Evolutionary conservation across 805 yeast species (phyloP).

Genomic region (Teunomyces stri): DNA sequence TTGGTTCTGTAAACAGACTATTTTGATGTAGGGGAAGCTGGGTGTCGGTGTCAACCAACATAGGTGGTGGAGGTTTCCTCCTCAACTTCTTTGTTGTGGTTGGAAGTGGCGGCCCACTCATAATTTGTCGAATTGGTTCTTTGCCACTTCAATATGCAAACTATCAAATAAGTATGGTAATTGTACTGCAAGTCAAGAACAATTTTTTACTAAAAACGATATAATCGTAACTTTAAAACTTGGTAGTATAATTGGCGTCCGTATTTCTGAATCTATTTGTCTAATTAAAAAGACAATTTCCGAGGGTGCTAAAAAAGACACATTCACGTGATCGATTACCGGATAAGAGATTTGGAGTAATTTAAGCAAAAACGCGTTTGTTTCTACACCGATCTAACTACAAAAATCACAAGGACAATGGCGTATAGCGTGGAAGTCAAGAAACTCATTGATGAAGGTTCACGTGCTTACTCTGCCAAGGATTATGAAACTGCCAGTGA

Average conservation of each 20-base stretch:
- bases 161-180: too few relatives aligned
- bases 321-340: neutral
- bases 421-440: conserved; percentile 42
- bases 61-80: conserved; percentile 29
- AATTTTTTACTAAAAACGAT: neutral
- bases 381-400: neutral
- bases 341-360: neutral
- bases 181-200: neutral
- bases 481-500: conserved; percentile 69
- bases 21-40: neutral
- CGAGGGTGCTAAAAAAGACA: neutral
- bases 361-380: neutral
- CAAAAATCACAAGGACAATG: conserved; percentile 9
- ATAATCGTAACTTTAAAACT: too few relatives aligned
- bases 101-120: neutral
- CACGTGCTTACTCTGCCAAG: conserved; percentile 60
- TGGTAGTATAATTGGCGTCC: neutral
- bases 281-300: neutral
- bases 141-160: neutral
- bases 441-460: conserved; percentile 56
- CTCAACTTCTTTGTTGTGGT: conserved; percentile 6
- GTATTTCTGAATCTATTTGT: neutral
- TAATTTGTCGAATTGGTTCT: neutral
- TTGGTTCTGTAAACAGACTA: neutral
- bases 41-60: conserved; percentile 1